phyloP scores from a whole-genome alignment of 257 asterid genomes.

The Solanum etuberosum region DNA sequence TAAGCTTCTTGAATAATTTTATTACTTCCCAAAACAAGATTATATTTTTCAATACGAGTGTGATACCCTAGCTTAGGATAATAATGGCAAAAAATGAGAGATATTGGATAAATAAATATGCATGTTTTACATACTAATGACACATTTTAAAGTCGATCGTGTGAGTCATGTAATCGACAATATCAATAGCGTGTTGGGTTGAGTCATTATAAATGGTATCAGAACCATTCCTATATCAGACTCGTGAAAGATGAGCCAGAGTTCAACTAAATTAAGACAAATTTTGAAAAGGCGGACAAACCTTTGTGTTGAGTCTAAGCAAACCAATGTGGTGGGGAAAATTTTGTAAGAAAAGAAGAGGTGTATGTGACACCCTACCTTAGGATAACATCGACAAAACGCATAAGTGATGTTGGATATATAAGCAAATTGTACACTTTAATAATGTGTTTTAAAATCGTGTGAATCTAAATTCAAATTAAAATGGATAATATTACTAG shows the following conservation, averaged over 20 bases:
- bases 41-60: not conserved
- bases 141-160: too few relatives aligned
- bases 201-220: too few relatives aligned
- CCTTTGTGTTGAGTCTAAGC: not conserved
- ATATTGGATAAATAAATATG: not conserved
- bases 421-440: too few relatives aligned
- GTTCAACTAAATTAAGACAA: not conserved
- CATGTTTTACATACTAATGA: too few relatives aligned
- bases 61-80: not conserved
- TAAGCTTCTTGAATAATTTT: not conserved
- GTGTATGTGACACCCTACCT: not conserved
- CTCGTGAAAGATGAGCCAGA: not conserved
- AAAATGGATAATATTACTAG: not conserved
- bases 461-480: not conserved
- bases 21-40: not conserved
- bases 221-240: fast-evolving
- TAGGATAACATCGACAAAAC: not conserved
- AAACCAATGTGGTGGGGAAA: too few relatives aligned
- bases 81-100: not conserved
- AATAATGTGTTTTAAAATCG: too few relatives aligned
- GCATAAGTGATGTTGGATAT: not conserved
- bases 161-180: not conserved
- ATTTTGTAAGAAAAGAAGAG: not conserved
- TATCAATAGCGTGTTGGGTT: not conserved
- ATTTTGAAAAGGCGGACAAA: fast-evolving